Evolutionary conservation across 2,329 filamentous ascomycete species (phyloP), one percentile per base, ranked within the genome.

Genomic region (Fusarium dimerum): DNA sequence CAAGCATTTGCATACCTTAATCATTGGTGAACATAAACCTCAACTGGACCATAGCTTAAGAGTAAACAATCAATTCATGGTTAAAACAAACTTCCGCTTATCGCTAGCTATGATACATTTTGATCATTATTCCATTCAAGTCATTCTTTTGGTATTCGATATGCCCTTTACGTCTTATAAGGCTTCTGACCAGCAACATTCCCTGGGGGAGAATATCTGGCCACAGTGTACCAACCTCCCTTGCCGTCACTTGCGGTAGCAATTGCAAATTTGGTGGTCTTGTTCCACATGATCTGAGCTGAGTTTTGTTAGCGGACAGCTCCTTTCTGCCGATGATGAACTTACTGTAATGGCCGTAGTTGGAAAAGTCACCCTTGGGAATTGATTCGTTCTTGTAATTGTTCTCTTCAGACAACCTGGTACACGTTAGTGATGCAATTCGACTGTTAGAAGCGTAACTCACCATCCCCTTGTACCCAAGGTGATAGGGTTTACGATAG

Each of bases 281-380:
- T 54, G 40, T 66, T 66, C 69, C 69, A 72, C 34, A 72, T 59
- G 29, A 52, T 53, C 48, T 72, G 67, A 30, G 70, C 63, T 65
- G 8, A 10, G 1, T 5, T 5, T 15, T 34, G 5, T 1, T 34
- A 3, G 1, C 0, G 6, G 6, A 32, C 11, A 11, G 2, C 5
- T 26, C 20, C 7, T 26, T 26, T 26, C 20, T 13, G 1, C 2
- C 0, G 3, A 1, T 2, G 5, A 1, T 8, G 3, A 1, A 44
- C 65, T 49, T 52, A 66, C 63, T 67, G 40, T 68, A 68, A 48
- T 68, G 66, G 0, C 66, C 66, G 48, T 68, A 68, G 6, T 40
- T 20, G 2, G 53, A 50, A 41, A 65, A 65, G 12, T 61, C 55
- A 0, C 62, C 62, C 40, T 62, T 44, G 3, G 62, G 62, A 13